A percentile compares a stretch with the other conserved stretches of the same genome.
phyloP scores from a whole-genome alignment of 1,139 yeast species.

The Lodderomyces elongisporus region DNA sequence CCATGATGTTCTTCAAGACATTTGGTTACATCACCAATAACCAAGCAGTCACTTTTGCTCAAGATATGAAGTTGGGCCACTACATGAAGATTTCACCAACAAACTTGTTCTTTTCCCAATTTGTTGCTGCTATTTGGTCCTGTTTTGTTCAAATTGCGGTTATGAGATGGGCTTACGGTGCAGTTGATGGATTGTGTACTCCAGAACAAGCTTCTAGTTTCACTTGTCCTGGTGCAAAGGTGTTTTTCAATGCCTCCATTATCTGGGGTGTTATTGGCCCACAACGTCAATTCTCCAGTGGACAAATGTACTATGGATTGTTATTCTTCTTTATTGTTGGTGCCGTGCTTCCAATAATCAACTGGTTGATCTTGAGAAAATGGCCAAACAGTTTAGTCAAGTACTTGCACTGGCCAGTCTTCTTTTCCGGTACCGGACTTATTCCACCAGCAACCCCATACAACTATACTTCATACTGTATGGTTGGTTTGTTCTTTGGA shows the following conservation, averaged over 20 bases:
- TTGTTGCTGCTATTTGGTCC: conserved; percentile 44
- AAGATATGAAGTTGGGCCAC: conserved; percentile 52
- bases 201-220: conserved; percentile 35
- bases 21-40: conserved; percentile 48
- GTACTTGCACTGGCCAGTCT: conserved; percentile 44
- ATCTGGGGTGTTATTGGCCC: conserved; percentile 49
- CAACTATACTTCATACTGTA: conserved; percentile 37
- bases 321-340: conserved; percentile 42
- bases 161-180: conserved; percentile 39
- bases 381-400: conserved; percentile 38
- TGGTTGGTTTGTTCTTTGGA: conserved; percentile 29
- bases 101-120: conserved; percentile 40
- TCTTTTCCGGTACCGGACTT: conserved; percentile 44
- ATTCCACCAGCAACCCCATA: conserved; percentile 47
- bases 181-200: conserved; percentile 46
- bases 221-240: conserved; percentile 43
- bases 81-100: conserved; percentile 51
- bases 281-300: conserved; percentile 33
- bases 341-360: conserved; percentile 30
- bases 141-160: conserved; percentile 42
- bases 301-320: conserved; percentile 34
- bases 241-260: conserved; percentile 42
- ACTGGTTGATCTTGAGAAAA: conserved; percentile 33
- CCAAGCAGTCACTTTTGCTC: conserved; percentile 50
- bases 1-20: conserved; percentile 46